Base-by-base conservation (phyloP, 257 asterid species). In the Leptodermis oblonga region DNA sequence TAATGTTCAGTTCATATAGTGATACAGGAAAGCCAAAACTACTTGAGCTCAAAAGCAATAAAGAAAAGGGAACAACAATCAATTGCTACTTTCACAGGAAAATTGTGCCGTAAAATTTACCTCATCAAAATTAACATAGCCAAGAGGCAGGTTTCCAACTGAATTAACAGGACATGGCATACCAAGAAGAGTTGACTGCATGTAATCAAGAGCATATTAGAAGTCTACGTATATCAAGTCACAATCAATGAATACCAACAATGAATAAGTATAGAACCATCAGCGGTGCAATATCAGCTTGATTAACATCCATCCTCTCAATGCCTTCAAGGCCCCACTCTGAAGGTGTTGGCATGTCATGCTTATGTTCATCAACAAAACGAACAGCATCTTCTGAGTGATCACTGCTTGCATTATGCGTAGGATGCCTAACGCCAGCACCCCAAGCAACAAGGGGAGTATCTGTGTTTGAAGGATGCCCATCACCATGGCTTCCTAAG, bases 391-490 rank as follows among this genome's bases (percentile, higher is more conserved):
- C 72, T 58, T 85, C 81, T 68, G 75, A 78, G 67, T 82, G 89
- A 74, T 85, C 82, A 63, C 72, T 65, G 72, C 56, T 79, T 62
- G 84, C 73, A 62, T 73, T 70, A 46, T 82, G 86, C 65, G 78
- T 63, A 51, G 99, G 97, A 70, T 84, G 60, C 51, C 76, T 74
- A 30, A 88, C 81, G 34, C 99, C 99, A 28, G 97, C 96, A 59
- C 99, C 99, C 97, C 97, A 93, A 71, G 83, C 97, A 77, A 93
- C 97, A n/a, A 93, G 96, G 43, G 99, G 97, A 67, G 99, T 93
- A 72, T 88, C 97, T 10, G 97, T 93, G 80, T 88, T 87, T 63
- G 99, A 72, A 22, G 97, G 97, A 81, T 93, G 97, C 70, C 99
- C 99, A 82, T 93, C 99, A 76, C 99, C 97, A 71, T 93, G 99